Percentiles rank a stretch among this genome's conserved stretches.
phyloP scores from a whole-genome alignment of 352 stramenopile genomes.

The Pythium utonaiense region DNA sequence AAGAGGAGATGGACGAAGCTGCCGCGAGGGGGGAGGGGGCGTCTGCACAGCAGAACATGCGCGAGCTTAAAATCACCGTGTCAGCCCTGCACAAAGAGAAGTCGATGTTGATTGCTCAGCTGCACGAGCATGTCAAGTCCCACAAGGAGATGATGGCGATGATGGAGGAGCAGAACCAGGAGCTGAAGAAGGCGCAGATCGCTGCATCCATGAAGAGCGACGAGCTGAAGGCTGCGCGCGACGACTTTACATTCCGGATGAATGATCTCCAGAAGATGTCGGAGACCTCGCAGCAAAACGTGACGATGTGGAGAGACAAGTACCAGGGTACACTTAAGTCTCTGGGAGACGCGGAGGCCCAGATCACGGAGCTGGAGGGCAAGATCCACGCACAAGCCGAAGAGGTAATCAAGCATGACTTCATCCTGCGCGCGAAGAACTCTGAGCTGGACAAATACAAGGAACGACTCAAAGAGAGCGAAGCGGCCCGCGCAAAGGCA shows the following conservation, averaged over 20 bases:
- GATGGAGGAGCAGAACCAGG: slow-evolving; percentile 54
- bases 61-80: slow-evolving; percentile 46
- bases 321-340: slow-evolving; percentile 39
- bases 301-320: slow-evolving; percentile 50
- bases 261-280: slow-evolving; percentile 32
- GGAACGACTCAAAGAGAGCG: slow-evolving; percentile 50
- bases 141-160: slow-evolving; percentile 41
- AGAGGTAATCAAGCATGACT: slow-evolving; percentile 60
- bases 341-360: slow-evolving; percentile 28
- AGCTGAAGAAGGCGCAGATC: slow-evolving; percentile 51
- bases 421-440: slow-evolving; percentile 48
- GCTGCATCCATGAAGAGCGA: slow-evolving; percentile 36
- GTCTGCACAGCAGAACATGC: slow-evolving; percentile 27
- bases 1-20: slow-evolving; percentile 24
- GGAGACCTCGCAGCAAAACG: slow-evolving; percentile 42
- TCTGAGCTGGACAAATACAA: slow-evolving; percentile 44
- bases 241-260: slow-evolving; percentile 33
- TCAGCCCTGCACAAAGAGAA: slow-evolving; percentile 65
- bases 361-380: slow-evolving; percentile 42
- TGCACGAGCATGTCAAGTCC: slow-evolving; percentile 49
- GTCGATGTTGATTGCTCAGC: slow-evolving; percentile 41
- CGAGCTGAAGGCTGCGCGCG: slow-evolving; percentile 34
- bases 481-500: slow-evolving; percentile 31
- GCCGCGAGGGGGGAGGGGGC: not conserved
- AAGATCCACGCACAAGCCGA: slow-evolving; percentile 37